Base-by-base conservation (phyloP, 495 filamentous ascomycete genomes). In the Corynascus novoguineensis region DNA sequence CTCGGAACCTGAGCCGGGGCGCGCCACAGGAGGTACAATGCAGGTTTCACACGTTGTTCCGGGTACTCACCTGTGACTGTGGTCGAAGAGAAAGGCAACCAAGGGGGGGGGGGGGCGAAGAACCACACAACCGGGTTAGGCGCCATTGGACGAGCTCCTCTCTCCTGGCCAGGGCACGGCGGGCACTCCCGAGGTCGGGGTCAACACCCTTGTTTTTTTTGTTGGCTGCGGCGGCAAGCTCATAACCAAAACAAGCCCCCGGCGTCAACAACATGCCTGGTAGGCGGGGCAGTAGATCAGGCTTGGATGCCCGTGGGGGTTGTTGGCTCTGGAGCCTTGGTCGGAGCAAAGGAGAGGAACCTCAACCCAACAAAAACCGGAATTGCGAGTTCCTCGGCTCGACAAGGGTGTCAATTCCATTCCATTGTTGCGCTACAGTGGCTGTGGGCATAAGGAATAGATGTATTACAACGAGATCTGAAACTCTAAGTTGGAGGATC, bases 201-300 rank as follows among this genome's bases (percentile, higher is more conserved):
- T 31, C 14, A 51, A 27, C 22, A 12, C 45, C 45, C 32, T n/a
- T 46, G n/a, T 46, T 10, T 29, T 51, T 51, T 51, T 22, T 51
- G 27, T 51, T 37, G 48, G 48, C 34, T 51, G 34, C 31, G 48
- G 48, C 48, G 48, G 48, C 32, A 51, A 51, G 14, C 4, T 27
- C 32, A 29, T 5, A 3, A 17, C 14, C 1, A 25, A 19, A 38
- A 38, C 21, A 28, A 11, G 40, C 40, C 21, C 40, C 40, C 24
- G 40, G 21, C 40, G 21, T 44, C 29, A 35, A 21, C 24, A 32
- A 12, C 25, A 35, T 24, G 10, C 12, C 24, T 14, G 25, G 29
- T 28, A 14, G 11, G 24, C 44, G 27, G 24, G 19, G 22, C 42
- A 28, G 8, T 10, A 9, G 15, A 47, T 8, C 0, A 14, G 25